phyloP scores from a whole-genome alignment of 148 eudicot genomes.

The Polygonum maritimum region DNA sequence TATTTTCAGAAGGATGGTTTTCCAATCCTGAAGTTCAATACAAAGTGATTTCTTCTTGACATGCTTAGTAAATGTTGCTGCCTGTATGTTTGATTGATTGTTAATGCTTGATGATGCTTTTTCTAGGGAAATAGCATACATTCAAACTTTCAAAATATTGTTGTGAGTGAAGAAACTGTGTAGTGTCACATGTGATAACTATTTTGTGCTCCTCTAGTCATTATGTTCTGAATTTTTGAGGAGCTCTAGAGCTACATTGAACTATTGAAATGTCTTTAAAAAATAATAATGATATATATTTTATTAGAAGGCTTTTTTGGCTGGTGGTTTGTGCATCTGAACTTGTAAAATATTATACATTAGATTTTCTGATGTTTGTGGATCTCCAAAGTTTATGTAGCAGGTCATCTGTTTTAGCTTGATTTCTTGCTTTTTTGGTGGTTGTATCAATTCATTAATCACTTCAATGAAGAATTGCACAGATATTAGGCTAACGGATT shows the following conservation, averaged over 20 bases:
- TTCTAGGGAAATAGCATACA: background rate
- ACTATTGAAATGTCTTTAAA: background rate
- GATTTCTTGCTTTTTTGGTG: background rate
- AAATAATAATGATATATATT: background rate
- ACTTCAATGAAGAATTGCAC: too few relatives aligned
- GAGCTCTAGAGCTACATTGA: background rate
- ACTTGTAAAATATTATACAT: background rate
- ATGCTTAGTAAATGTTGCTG: background rate
- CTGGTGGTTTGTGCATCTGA: background rate
- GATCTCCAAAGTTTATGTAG: background rate
- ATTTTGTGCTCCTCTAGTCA: background rate
- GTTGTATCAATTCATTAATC: background rate
- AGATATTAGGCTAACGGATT: too few relatives aligned
- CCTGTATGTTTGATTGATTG: background rate
- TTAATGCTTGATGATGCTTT: background rate
- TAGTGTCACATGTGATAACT: background rate
- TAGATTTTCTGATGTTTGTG: background rate
- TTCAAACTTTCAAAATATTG: background rate
- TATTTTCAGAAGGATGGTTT: background rate
- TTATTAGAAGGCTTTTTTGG: background rate
- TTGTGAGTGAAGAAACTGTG: background rate
- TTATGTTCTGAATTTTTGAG: background rate
- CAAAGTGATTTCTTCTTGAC: background rate
- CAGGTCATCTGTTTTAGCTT: background rate
- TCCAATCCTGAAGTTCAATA: background rate